Base-by-base conservation (phyloP, 768 basidiomycete genomes). In the Psilocybe azurescens region DNA sequence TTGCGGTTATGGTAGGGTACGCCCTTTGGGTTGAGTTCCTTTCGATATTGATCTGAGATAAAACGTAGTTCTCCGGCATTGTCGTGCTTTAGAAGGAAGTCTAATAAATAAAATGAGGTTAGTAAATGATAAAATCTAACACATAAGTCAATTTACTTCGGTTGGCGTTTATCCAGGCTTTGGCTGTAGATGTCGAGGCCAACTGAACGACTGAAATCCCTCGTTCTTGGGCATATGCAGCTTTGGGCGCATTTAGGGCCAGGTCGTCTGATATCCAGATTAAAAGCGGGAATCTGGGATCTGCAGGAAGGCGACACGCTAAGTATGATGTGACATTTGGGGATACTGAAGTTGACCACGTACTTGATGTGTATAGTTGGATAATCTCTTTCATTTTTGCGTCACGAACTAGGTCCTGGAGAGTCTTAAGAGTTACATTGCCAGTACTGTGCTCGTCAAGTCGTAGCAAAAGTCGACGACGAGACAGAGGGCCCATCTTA, bases 231-330 rank as follows among this genome's bases (percentile, higher is more conserved):
- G 71, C 73, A 41, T 64, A 68, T 5, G 52, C 55, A 6, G 67
- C 68, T 53, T 66, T 68, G 11, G 52, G 47, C 1, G 32, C 30
- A 29, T 71, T 70, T 28, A 65, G 57, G 9, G 32, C 56, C 1
- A 67, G 46, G 33, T 67, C 67, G 32, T 73, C 71, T 29, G 73
- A 72, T 1, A 74, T 63, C 72, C 73, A 74, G 8, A 74, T 14
- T 14, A 74, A 28, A 10, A 74, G 53, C 5, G 73, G 70, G 20
- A 69, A 47, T 20, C n/a, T 18, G 18, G 61, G 61, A 29, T 57
- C 61, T 62, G 29, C 16, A n/a, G 24, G 14, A 16, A 50, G 13
- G 16, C 18, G 47, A 58, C 11, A 30, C 0, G 3, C 28, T 2
- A 53, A 10, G 18, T 30, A n/a, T n/a, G 16, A 30, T 11, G 18